Base-by-base conservation (phyloP, 2,329 filamentous ascomycete species). In the Penicillium sp. region DNA sequence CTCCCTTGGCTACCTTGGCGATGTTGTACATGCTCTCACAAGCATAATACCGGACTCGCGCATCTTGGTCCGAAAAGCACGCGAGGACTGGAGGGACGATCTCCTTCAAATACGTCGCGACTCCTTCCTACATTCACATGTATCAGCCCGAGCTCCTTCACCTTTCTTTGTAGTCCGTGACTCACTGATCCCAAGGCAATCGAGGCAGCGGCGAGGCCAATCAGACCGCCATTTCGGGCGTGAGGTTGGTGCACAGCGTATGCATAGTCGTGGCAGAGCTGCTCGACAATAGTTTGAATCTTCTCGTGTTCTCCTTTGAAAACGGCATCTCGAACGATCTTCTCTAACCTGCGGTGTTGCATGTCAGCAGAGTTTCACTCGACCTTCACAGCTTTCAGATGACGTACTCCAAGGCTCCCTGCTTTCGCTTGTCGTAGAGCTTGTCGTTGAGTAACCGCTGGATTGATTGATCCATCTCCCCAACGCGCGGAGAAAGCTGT, bases 21-120 rank as follows among this genome's bases (percentile, higher is more conserved):
- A 98, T 98, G 70, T 98, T 98, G 74, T 98, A 98, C 93, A 98
- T 98, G 69, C 90, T 94, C 74, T 98, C 93, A 72, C 93, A 98
- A 20, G 93, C 93, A 72, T 98, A 98, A 69, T 98, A 98, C 55
- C 93, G 82, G 26, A 97, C 93, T 48, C 93, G 82, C 23, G 93
- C 90, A 85, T 98, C 93, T 74, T 97, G 93, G 60, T 98, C 94
- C 47, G 87, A 88, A 70, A 98, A 98, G 75, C 94, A 98, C 42
- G 93, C 93, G 37, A 98, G 79, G 4, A 98, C 93, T 3, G 94
- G 94, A 37, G 91, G 91, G 0, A 98, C 91, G 59, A 98, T 97
- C 60, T 90, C 85, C 64, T 89, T 85, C 41, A 98, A 79, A 67
- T 97, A 96, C 51, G 85, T 85, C 26, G 93, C 89, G 46, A 98